phyloP scores from a whole-genome alignment of 2,329 filamentous ascomycete genomes.

The Stemphylium beticola region DNA sequence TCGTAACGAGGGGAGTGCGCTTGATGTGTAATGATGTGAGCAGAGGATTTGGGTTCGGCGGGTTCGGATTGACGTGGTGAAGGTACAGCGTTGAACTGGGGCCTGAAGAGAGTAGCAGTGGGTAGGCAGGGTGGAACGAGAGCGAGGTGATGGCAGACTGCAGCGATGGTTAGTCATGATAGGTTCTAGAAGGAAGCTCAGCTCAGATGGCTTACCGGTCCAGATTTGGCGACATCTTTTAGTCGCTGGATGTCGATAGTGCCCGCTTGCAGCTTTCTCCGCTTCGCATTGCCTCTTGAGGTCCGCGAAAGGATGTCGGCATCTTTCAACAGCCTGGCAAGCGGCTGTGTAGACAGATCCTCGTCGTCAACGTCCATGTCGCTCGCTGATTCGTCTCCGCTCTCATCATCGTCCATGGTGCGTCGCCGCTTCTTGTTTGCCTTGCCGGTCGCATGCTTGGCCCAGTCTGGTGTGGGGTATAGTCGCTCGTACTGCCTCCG shows the following conservation, averaged over 20 bases:
- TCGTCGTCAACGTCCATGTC: conserved; percentile 59
- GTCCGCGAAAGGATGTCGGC: conserved; percentile 67
- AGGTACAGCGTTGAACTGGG: conserved; percentile 84
- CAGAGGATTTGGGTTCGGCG: conserved; percentile 81
- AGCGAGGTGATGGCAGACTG: conserved; percentile 78
- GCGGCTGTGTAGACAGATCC: conserved; percentile 70
- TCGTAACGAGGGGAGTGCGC: conserved; percentile 81
- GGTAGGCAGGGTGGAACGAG: conserved; percentile 86
- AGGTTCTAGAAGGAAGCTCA: neutral
- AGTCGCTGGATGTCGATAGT: conserved; percentile 88
- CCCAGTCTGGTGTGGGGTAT: conserved; percentile 69
- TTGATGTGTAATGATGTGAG: conserved; percentile 89
- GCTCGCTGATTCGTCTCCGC: conserved; percentile 60
- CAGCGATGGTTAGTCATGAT: conserved; percentile 17
- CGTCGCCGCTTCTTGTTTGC: conserved; percentile 57
- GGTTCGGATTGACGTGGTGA: conserved; percentile 82
- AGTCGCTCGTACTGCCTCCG: conserved; percentile 76
- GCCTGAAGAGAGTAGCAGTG: conserved; percentile 88
- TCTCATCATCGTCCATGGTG: conserved; percentile 48
- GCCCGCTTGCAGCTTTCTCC: conserved; percentile 80
- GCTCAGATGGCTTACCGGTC: conserved; percentile 60
- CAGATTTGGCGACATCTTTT: conserved; percentile 80
- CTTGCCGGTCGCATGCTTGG: conserved; percentile 52
- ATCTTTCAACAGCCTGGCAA: conserved; percentile 80
- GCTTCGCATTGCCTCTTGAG: conserved; percentile 60